These are phyloP conservation scores for Fusarium bulbicola DNA, from an alignment of 2,329 filamentous ascomycete species.

Conservation along the genomic window DNA sequence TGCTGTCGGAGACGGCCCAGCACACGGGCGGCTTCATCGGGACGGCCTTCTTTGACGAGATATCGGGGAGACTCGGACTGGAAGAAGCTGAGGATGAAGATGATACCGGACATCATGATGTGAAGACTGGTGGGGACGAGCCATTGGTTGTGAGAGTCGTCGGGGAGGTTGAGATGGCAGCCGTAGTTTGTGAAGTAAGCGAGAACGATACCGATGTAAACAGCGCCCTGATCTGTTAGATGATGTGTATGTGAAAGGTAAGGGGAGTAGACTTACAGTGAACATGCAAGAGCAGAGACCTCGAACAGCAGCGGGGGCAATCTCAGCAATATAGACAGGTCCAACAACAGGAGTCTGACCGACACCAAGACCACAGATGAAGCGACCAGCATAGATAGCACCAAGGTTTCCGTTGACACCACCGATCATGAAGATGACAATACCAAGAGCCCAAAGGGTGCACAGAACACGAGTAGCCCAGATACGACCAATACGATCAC, in stretches of 20 bases:
- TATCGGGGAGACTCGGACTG: slow-evolving; percentile 76
- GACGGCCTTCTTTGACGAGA: slow-evolving; percentile 70
- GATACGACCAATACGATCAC: slow-evolving; percentile 69
- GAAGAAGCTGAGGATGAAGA: slow-evolving; percentile 74
- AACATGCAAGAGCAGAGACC: slow-evolving; percentile 74
- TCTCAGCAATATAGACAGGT: slow-evolving; percentile 78
- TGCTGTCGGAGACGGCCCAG: slow-evolving; percentile 69
- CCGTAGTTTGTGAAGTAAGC: slow-evolving; percentile 81
- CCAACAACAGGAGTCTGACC: slow-evolving; percentile 74
- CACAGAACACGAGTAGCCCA: slow-evolving; percentile 69
- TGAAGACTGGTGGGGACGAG: slow-evolving; percentile 79
- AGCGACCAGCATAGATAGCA: slow-evolving; percentile 71
- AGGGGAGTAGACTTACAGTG: slow-evolving; percentile 34
- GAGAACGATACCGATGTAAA: slow-evolving; percentile 81
- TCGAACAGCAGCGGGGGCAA: slow-evolving; percentile 73
- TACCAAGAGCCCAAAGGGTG: slow-evolving; percentile 65
- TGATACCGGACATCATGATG: slow-evolving; percentile 79
- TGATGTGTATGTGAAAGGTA: rapidly evolving
- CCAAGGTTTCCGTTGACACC: slow-evolving; percentile 61
- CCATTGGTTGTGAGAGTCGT: slow-evolving; percentile 60
- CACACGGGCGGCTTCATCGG: slow-evolving; percentile 65
- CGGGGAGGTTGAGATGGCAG: slow-evolving; percentile 58
- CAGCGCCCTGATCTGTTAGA: slow-evolving; percentile 50
- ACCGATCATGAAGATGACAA: slow-evolving; percentile 65
- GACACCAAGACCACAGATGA: slow-evolving; percentile 72